phyloP scores from a whole-genome alignment of 2,329 filamentous ascomycete species.

The Colletotrichum sp. region DNA sequence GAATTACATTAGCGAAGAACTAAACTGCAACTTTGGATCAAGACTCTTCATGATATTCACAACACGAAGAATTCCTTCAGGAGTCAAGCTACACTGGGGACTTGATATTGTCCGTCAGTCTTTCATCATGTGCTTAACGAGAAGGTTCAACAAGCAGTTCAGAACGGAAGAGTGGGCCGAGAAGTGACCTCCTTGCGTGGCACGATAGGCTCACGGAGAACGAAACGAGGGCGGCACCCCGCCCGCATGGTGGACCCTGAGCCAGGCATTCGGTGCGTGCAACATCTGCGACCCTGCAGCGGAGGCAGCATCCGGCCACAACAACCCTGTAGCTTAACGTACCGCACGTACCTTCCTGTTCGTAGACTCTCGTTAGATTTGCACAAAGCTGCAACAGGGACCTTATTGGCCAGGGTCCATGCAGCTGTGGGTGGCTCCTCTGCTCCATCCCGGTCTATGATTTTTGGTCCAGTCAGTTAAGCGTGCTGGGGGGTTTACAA shows the following conservation, averaged over 20 bases:
- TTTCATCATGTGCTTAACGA: not conserved
- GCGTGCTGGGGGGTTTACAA: not conserved
- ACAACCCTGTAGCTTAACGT: not conserved
- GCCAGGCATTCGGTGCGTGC: not conserved
- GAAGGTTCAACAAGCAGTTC: not conserved
- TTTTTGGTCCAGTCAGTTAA: not conserved
- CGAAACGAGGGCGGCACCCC: not conserved
- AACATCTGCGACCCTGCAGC: not conserved
- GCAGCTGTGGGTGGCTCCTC: not conserved
- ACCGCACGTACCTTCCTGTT: not conserved
- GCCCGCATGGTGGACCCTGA: not conserved
- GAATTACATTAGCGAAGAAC: not conserved
- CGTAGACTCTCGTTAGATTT: not conserved
- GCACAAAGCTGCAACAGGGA: not conserved
- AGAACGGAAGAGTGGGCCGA: not conserved
- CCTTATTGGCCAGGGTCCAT: not conserved
- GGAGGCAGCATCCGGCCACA: not conserved
- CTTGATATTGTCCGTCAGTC: not conserved
- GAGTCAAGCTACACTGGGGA: not conserved
- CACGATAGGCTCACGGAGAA: not conserved
- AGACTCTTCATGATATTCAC: not conserved
- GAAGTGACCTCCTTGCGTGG: not conserved
- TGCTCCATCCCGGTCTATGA: not conserved
- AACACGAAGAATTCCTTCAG: not conserved
- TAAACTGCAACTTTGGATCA: not conserved